Evolutionary conservation across 177 flowering plant species (phyloP).

Genomic region (Vitis hybrid): DNA sequence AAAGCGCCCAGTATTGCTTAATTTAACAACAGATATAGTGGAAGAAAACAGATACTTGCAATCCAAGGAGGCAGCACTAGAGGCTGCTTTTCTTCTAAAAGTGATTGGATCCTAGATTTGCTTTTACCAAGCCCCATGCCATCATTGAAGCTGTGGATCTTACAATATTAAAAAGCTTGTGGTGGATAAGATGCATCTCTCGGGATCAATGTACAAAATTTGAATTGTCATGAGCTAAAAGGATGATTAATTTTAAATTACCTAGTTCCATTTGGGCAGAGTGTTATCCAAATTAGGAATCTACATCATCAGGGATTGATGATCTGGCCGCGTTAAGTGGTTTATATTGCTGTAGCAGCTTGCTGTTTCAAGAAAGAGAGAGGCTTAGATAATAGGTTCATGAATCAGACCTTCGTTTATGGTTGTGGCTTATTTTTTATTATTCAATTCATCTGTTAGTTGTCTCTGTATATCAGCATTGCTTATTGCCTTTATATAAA

Average conservation of each 20-base stretch:
- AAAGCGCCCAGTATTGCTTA: slow-evolving; percentile 68
- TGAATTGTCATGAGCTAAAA: background rate
- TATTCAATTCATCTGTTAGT: slow-evolving; percentile 1
- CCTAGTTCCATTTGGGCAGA: background rate
- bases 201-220: background rate
- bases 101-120: slow-evolving; percentile 44
- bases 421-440: background rate
- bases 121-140: background rate
- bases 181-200: background rate
- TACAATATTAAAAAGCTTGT: background rate
- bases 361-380: background rate
- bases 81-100: slow-evolving; percentile 84
- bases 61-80: slow-evolving; percentile 80
- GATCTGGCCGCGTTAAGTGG: background rate
- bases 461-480: slow-evolving; percentile 9
- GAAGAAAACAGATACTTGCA: slow-evolving; percentile 86
- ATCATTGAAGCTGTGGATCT: background rate
- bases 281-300: background rate
- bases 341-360: background rate
- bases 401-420: background rate
- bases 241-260: background rate
- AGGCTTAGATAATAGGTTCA: background rate
- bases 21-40: slow-evolving; percentile 72
- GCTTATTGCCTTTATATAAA: background rate
- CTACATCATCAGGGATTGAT: background rate